phyloP scores from a whole-genome alignment of 345 rosid genomes.

The Lumnitzera racemosa region DNA sequence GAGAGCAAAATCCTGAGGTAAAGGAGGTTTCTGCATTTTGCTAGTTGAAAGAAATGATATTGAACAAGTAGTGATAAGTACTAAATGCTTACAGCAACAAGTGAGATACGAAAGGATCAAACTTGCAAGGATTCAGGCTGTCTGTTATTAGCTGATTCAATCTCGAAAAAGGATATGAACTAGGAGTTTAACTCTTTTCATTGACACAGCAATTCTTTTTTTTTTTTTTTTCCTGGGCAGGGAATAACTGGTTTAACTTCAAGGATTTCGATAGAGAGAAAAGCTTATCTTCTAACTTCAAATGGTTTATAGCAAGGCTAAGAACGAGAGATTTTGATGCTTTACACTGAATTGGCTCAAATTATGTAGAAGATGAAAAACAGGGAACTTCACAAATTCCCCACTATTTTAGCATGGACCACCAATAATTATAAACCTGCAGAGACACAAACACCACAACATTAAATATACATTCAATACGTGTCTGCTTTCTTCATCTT shows the following conservation, averaged over 20 bases:
- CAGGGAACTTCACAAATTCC: neutral
- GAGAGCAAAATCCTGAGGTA: slow-evolving; percentile 57
- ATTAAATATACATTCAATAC: neutral
- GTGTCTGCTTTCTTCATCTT: neutral
- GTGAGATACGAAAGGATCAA: neutral
- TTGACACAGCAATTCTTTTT: too few relatives aligned
- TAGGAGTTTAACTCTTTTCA: too few relatives aligned
- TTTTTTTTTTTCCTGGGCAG: too few relatives aligned
- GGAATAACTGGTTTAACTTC: too few relatives aligned
- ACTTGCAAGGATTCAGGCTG: too few relatives aligned
- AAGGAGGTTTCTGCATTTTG: slow-evolving; percentile 82
- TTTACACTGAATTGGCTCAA: neutral
- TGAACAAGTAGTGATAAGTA: neutral
- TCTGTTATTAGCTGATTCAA: too few relatives aligned
- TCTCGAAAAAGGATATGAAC: too few relatives aligned
- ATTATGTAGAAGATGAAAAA: neutral
- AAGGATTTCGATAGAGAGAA: too few relatives aligned
- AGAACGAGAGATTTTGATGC: neutral
- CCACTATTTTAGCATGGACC: neutral
- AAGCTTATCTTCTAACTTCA: too few relatives aligned
- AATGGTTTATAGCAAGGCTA: neutral
- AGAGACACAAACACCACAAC: slow-evolving; percentile 18
- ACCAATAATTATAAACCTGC: slow-evolving; percentile 19
- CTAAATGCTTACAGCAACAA: too few relatives aligned
- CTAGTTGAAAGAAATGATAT: slow-evolving; percentile 6